Conservation (phyloP, 257 asterid species). For the Ilex asprella region DNA sequence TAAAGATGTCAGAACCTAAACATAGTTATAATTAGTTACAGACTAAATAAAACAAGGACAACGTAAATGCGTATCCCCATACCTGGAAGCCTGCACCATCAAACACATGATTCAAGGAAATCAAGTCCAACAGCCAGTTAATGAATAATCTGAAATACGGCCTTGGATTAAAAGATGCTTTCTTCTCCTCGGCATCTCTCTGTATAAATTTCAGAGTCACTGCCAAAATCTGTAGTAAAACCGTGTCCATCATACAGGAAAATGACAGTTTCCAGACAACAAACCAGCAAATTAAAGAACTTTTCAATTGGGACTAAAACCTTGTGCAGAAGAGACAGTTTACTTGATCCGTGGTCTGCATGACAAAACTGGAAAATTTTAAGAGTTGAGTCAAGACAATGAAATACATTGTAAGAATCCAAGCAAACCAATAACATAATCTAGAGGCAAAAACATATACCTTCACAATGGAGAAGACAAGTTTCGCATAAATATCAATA, state of each 20-base stretch:
- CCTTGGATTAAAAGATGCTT: constrained; percentile 65
- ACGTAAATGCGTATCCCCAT: constrained; percentile 4
- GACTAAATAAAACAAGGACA: neutral
- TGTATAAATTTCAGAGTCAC: constrained; percentile 74
- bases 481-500: constrained; percentile 76
- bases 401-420: neutral
- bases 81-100: constrained; percentile 97
- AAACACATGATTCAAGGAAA: constrained; percentile 76
- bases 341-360: constrained; percentile 65
- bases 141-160: constrained; percentile 88
- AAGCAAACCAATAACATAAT: neutral
- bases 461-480: constrained; percentile 79
- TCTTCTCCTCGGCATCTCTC: constrained; percentile 75
- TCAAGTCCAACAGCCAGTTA: constrained; percentile 84
- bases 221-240: constrained; percentile 60
- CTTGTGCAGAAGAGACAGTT: constrained; percentile 79
- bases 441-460: constrained; percentile 27
- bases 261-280: constrained; percentile 8
- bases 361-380: constrained; percentile 64
- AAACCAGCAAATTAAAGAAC: constrained; percentile 4
- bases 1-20: constrained; percentile 76
- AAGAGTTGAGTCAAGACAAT: constrained; percentile 17
- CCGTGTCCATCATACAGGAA: constrained; percentile 6
- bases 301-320: constrained; percentile 23
- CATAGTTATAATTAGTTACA: constrained; percentile 3